Evolutionary conservation across 2,329 filamentous ascomycete genomes (phyloP).

Genomic region (Aureobasidium sp.): DNA sequence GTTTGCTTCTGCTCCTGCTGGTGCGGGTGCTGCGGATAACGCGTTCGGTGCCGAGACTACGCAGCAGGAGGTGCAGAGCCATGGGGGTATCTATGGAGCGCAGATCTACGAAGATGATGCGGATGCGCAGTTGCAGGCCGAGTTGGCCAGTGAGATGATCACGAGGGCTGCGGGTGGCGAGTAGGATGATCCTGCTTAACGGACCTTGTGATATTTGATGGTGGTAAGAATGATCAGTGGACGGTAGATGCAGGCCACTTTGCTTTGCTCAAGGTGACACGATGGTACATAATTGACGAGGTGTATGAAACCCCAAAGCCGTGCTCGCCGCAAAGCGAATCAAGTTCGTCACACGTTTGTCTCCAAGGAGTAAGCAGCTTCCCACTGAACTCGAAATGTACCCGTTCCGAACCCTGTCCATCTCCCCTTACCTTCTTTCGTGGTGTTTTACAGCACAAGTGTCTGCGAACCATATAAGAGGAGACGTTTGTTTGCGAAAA

Average conservation of each 20-base stretch:
- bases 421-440: no score
- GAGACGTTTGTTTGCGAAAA: no score
- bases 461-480: no score
- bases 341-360: no score
- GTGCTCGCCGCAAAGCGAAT: no score
- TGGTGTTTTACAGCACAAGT: no score
- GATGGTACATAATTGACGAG: neutral
- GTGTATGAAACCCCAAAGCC: no score
- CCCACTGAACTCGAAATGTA: no score
- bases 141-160: slow-evolving; percentile 5
- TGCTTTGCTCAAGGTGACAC: neutral
- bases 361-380: no score
- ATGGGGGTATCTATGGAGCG: slow-evolving; percentile 10
- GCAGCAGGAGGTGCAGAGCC: neutral
- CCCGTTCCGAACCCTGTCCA: no score
- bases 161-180: neutral
- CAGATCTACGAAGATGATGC: slow-evolving; percentile 13
- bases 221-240: no score
- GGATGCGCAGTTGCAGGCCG: slow-evolving; percentile 19
- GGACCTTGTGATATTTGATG: no score
- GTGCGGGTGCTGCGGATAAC: neutral
- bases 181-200: neutral
- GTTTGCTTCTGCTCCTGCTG: neutral
- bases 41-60: neutral
- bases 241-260: neutral